phyloP scores from a whole-genome alignment of 164 flowering plant genomes.

The Dillenia turbinata region DNA sequence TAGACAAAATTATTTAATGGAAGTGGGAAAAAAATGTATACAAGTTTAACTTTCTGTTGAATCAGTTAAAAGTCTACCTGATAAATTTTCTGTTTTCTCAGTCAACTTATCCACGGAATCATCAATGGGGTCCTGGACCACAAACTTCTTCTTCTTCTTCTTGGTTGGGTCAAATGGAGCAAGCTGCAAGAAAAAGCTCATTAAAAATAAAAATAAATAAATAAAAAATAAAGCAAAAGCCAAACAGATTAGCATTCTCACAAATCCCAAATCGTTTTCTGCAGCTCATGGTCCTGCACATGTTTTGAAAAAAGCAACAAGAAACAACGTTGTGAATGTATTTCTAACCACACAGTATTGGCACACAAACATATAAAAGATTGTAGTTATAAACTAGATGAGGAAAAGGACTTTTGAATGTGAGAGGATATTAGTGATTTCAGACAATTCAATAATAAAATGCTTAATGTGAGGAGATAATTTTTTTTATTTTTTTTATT shows the following conservation, averaged over 20 bases:
- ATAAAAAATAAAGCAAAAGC: not conserved
- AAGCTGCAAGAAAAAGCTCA: conserved; percentile 19
- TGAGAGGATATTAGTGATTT: too few species aligned
- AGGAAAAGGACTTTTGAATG: too few species aligned
- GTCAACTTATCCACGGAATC: conserved; percentile 56
- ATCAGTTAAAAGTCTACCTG: conserved; percentile 31
- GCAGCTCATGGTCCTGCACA: not conserved
- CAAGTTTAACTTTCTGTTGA: not conserved
- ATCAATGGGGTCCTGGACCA: conserved; percentile 58
- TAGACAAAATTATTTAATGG: too few species aligned
- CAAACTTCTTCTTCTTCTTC: conserved; percentile 47
- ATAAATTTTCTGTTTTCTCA: conserved; percentile 67
- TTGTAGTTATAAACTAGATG: too few species aligned
- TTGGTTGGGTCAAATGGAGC: conserved; percentile 44
- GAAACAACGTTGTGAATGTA: not conserved
- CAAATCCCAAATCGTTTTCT: not conserved
- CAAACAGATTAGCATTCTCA: not conserved
- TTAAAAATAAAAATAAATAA: not conserved
- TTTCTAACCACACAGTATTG: not conserved
- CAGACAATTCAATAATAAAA: too few species aligned
- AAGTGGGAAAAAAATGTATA: not conserved
- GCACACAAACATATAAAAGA: too few species aligned
- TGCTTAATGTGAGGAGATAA: too few species aligned
- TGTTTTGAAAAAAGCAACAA: not conserved
- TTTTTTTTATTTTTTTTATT: too few species aligned